Percentiles rank a stretch among this genome's conserved stretches.
Evolutionary conservation across 768 basidiomycete genomes (phyloP).

Genomic region (Mycena kentingensis): DNA sequence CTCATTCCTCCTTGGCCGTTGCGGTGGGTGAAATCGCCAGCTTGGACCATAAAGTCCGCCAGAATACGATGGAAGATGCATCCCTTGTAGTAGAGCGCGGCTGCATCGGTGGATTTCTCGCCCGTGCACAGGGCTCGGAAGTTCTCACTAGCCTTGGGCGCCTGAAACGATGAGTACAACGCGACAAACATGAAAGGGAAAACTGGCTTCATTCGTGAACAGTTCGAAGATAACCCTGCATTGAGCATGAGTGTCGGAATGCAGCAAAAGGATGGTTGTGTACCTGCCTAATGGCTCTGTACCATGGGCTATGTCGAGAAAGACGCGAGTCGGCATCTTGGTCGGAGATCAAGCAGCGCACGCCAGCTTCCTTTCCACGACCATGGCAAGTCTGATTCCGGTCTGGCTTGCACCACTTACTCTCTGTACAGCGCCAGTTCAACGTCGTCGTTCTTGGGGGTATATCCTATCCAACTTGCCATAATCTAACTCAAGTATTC

Average conservation of each 20-base stretch:
- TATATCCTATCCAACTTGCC: constrained; percentile 27
- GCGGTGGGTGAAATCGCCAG: constrained; percentile 78
- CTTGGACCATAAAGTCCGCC: constrained; percentile 78
- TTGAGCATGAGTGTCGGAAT: constrained; percentile 3
- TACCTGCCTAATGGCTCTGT: constrained; percentile 58
- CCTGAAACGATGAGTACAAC: constrained; percentile 18
- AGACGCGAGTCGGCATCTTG: constrained; percentile 64
- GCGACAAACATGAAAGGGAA: constrained; percentile 82
- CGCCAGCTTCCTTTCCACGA: constrained; percentile 16
- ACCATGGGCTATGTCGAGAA: constrained; percentile 65
- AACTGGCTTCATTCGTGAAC: constrained; percentile 73
- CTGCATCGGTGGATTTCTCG: constrained; percentile 68
- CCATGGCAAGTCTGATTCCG: constrained; percentile 14
- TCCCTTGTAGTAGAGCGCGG: constrained; percentile 82
- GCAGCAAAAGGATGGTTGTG: constrained; percentile 1
- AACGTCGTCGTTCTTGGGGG: constrained; percentile 83
- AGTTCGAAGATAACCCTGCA: constrained; percentile 74
- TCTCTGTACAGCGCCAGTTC: constrained; percentile 60
- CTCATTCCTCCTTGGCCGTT: constrained; percentile 83
- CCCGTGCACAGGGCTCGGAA: constrained; percentile 88
- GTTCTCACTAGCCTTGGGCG: constrained; percentile 41
- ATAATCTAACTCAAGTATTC: constrained; percentile 8
- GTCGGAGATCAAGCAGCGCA: constrained; percentile 1
- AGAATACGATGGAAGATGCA: constrained; percentile 80
- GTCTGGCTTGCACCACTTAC: constrained; percentile 6